Evolutionary conservation across 2,329 filamentous ascomycete species (phyloP).

Genomic region (Ceratocystis colombiana): DNA sequence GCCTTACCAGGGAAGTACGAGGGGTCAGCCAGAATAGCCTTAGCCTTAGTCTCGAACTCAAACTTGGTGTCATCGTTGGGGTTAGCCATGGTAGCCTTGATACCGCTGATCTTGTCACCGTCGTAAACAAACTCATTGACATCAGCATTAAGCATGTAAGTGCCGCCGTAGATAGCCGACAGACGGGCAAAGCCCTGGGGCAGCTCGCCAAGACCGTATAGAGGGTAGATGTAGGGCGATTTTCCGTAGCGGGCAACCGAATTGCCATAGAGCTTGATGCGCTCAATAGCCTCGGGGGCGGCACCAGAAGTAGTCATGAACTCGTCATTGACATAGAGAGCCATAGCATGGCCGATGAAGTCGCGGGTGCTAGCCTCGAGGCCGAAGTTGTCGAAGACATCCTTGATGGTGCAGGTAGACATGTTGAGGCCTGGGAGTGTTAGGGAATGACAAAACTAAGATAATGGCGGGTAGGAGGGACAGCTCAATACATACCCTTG

Average conservation of each 20-base stretch:
- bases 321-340: constrained; percentile 76
- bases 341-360: constrained; percentile 98
- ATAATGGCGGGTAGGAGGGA: not conserved
- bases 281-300: constrained; percentile 77
- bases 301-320: constrained; percentile 66
- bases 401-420: constrained; percentile 75
- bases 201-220: constrained; percentile 93
- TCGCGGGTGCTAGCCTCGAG: constrained; percentile 82
- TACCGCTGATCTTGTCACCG: constrained; percentile 74
- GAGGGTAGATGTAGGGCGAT: constrained; percentile 97
- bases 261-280: constrained; percentile 93
- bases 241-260: constrained; percentile 96
- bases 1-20: constrained; percentile 92
- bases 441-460: not conserved
- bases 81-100: constrained; percentile 94
- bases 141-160: constrained; percentile 97
- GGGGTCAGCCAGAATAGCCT: constrained; percentile 91
- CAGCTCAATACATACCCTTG: constrained; percentile 55
- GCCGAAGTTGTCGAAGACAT: constrained; percentile 97
- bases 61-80: constrained; percentile 57
- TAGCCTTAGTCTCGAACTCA: constrained; percentile 92
- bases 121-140: constrained; percentile 86
- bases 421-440: constrained; percentile 63
- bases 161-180: constrained; percentile 95
- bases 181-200: constrained; percentile 96